phyloP scores from a whole-genome alignment of 495 filamentous ascomycete species.

The Aspergillus leporis region DNA sequence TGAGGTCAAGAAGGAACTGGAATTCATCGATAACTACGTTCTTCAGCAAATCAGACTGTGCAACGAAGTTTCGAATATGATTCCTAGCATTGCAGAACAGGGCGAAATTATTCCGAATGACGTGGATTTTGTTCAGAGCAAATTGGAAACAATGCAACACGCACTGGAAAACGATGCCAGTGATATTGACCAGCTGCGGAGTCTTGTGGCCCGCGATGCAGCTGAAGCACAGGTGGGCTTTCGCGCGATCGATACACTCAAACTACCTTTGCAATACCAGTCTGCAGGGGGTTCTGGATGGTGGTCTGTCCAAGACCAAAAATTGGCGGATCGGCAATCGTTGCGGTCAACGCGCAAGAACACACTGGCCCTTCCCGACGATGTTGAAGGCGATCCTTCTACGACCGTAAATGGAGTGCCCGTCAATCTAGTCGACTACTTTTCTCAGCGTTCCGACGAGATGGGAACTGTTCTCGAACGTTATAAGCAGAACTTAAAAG shows the following conservation, averaged over 20 bases:
- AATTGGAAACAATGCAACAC: slow-evolving; percentile 70
- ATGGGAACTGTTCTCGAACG: slow-evolving; percentile 64
- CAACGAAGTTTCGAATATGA: slow-evolving; percentile 43
- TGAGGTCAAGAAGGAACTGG: slow-evolving; percentile 74
- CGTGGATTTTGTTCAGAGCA: slow-evolving; percentile 70
- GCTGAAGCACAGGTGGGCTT: slow-evolving; percentile 73
- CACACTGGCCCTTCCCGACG: slow-evolving; percentile 51
- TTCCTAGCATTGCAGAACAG: slow-evolving; percentile 62
- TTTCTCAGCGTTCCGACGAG: slow-evolving; percentile 69
- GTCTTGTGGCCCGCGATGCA: slow-evolving; percentile 64
- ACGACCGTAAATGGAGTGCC: slow-evolving; percentile 43
- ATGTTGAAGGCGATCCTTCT: slow-evolving; percentile 59
- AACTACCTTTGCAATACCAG: slow-evolving; percentile 73
- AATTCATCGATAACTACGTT: slow-evolving; percentile 71
- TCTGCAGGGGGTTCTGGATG: slow-evolving; percentile 40
- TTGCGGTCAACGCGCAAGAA: slow-evolving; percentile 45
- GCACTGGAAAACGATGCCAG: slow-evolving; percentile 71
- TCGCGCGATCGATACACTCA: slow-evolving; percentile 73
- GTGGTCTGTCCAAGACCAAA: slow-evolving; percentile 49
- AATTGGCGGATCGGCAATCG: slow-evolving; percentile 40
- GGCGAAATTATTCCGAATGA: slow-evolving; percentile 69
- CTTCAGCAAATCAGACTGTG: slow-evolving; percentile 63
- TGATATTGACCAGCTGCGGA: slow-evolving; percentile 66
- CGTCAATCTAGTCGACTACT: slow-evolving; percentile 71
- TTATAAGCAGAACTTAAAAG: slow-evolving; percentile 69